These are phyloP conservation scores for Hippophae gyantsensis DNA, from an alignment of 306 rosid species.

Conservation along the genomic window DNA sequence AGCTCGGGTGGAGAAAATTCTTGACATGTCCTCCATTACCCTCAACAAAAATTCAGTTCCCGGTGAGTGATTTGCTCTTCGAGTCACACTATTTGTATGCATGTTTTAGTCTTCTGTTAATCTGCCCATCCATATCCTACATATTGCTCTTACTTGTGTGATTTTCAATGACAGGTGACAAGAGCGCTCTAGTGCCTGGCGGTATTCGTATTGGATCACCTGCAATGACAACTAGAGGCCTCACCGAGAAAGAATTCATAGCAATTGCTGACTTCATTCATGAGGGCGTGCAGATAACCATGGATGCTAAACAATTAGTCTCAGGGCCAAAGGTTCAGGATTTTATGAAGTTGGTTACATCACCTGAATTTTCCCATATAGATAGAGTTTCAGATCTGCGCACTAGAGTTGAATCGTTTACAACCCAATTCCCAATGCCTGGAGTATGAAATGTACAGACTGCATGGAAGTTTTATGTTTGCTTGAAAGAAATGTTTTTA, in stretches of 20 bases:
- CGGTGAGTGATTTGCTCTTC: conserved; percentile 35
- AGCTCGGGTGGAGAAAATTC: conserved; percentile 92
- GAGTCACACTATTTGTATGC: neutral
- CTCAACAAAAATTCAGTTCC: conserved; percentile 94
- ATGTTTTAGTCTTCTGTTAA: neutral
- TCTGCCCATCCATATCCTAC: conserved; percentile 4
- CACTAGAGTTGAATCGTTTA: conserved; percentile 65
- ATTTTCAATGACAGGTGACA: conserved; percentile 51
- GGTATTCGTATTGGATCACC: conserved; percentile 97
- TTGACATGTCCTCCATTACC: conserved; percentile 83
- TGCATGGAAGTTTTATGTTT: too few relatives aligned
- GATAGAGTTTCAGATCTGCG: conserved; percentile 49
- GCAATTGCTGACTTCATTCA: conserved; percentile 67
- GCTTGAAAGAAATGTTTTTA: too few relatives aligned
- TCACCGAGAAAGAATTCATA: conserved; percentile 59
- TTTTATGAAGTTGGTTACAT: conserved; percentile 47
- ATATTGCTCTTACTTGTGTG: conserved; percentile 8
- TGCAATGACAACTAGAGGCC: conserved; percentile 95
- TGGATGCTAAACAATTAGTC: conserved; percentile 52
- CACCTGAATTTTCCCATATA: conserved; percentile 53
- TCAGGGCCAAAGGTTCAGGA: conserved; percentile 81
- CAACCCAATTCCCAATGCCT: conserved; percentile 68
- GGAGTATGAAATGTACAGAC: conserved; percentile 39
- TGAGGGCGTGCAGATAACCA: conserved; percentile 68
- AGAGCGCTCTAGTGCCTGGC: conserved; percentile 81